phyloP scores from a whole-genome alignment of 129 eudicot genomes.

The Helichrysum umbraculigerum region DNA sequence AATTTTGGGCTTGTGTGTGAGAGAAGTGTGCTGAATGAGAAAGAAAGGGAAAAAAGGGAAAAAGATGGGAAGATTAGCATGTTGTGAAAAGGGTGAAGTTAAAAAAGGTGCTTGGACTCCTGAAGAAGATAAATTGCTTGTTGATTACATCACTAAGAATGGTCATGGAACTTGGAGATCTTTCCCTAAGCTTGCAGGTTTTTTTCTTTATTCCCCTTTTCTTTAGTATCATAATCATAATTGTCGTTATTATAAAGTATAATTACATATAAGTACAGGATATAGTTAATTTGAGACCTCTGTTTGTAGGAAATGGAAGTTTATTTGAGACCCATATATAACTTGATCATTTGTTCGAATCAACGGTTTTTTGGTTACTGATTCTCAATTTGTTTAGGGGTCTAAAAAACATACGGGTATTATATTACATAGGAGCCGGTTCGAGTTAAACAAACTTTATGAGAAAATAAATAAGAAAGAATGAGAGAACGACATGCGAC shows the following conservation, averaged over 20 bases:
- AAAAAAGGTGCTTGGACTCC: slow-evolving; percentile 87
- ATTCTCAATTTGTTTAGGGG: not conserved
- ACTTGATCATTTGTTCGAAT: too few relatives aligned
- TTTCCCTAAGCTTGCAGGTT: slow-evolving; percentile 84
- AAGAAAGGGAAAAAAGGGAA: slow-evolving; percentile 29
- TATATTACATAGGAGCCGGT: too few relatives aligned
- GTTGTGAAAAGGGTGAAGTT: slow-evolving; percentile 51
- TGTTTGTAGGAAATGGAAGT: too few relatives aligned
- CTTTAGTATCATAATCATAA: not conserved
- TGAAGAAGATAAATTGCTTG: slow-evolving; percentile 78
- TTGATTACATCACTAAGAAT: slow-evolving; percentile 61
- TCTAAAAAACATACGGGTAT: too few relatives aligned
- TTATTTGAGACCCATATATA: not conserved
- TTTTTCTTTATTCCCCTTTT: not conserved
- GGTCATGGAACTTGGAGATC: slow-evolving; percentile 86
- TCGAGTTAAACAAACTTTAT: too few relatives aligned
- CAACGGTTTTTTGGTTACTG: too few relatives aligned
- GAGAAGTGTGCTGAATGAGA: slow-evolving; percentile 30
- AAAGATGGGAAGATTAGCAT: slow-evolving; percentile 53
- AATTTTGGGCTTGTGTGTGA: slow-evolving; percentile 2
- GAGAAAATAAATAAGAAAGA: too few relatives aligned
- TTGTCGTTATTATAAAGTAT: too few relatives aligned
- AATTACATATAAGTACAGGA: not conserved
- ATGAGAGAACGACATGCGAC: too few relatives aligned
- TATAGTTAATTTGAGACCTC: not conserved